phyloP scores from a whole-genome alignment of 129 eudicot species.

The Tagetes patula region DNA sequence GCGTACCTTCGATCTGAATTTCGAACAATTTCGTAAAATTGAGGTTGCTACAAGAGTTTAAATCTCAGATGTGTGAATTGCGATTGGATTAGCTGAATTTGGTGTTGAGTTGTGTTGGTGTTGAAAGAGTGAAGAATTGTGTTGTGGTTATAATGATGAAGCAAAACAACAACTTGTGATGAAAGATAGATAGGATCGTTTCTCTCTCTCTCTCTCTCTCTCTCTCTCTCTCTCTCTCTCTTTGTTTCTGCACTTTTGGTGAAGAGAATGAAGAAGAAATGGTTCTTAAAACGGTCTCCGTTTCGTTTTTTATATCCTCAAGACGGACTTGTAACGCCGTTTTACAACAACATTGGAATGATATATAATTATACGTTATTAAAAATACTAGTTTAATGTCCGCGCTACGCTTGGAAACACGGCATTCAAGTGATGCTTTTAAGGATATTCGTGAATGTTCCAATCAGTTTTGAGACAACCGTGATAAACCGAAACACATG shows the following conservation, averaged over 20 bases:
- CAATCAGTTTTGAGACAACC: too few species aligned
- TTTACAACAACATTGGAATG: background rate
- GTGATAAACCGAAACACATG: too few species aligned
- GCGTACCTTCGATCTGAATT: slow-evolving; percentile 34
- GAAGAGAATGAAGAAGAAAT: slow-evolving; percentile 30
- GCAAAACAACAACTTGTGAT: slow-evolving; percentile 7
- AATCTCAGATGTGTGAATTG: slow-evolving; percentile 10
- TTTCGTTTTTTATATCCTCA: slow-evolving; percentile 26
- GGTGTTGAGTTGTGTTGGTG: slow-evolving; percentile 16
- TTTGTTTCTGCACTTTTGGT: slow-evolving; percentile 2
- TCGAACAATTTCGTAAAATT: slow-evolving; percentile 7
- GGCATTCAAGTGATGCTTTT: too few species aligned
- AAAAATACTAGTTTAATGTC: too few species aligned
- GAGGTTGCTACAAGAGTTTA: slow-evolving; percentile 16
- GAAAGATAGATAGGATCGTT: background rate
- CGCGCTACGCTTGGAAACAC: too few species aligned
- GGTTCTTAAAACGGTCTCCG: slow-evolving; percentile 30
- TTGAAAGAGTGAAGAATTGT: background rate
- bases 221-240: background rate
- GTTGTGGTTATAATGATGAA: slow-evolving; percentile 20
- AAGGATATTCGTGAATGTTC: too few species aligned
- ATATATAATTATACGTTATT: too few species aligned
- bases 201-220: background rate
- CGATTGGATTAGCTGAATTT: slow-evolving; percentile 21
- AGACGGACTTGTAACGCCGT: slow-evolving; percentile 31